Evolutionary conservation across 305 asterid genomes (phyloP).

Genomic region (Fraxinus paxiana): DNA sequence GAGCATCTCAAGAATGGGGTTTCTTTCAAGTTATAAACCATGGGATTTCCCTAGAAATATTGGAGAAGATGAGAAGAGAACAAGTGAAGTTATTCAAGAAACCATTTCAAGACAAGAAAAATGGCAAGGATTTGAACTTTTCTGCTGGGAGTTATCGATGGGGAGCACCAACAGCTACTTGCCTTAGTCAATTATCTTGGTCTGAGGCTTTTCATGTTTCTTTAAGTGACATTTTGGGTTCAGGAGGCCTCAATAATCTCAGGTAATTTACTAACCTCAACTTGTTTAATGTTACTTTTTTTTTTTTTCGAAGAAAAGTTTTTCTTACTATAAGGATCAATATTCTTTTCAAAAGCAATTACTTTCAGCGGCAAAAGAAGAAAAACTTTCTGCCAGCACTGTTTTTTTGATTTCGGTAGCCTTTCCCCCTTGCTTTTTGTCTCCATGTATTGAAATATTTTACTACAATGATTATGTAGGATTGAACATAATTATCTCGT

Average conservation of each 20-base stretch:
- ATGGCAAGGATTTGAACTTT: slow-evolving; percentile 38
- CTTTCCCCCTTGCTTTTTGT: neutral
- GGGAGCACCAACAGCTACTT: slow-evolving; percentile 74
- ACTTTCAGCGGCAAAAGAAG: neutral
- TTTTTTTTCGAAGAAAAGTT: neutral
- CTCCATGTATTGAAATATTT: neutral
- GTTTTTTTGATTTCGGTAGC: neutral
- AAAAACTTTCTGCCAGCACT: neutral
- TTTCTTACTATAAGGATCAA: neutral
- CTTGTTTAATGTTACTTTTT: neutral
- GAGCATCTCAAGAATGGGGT: slow-evolving; percentile 82
- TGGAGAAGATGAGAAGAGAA: slow-evolving; percentile 55
- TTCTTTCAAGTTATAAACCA: slow-evolving; percentile 80
- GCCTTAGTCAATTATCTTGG: slow-evolving; percentile 63
- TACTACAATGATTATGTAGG: neutral
- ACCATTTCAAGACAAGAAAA: slow-evolving; percentile 54
- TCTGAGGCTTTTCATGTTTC: slow-evolving; percentile 82
- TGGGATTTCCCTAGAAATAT: slow-evolving; percentile 48
- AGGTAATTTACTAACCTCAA: slow-evolving; percentile 37
- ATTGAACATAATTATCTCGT: neutral
- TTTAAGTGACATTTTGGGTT: slow-evolving; percentile 40
- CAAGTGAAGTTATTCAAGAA: slow-evolving; percentile 57
- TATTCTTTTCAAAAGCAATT: neutral
- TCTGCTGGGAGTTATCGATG: slow-evolving; percentile 67
- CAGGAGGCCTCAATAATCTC: slow-evolving; percentile 38